Conservation (phyloP, 345 rosid genomes). For the Eucalyptus regnans region DNA sequence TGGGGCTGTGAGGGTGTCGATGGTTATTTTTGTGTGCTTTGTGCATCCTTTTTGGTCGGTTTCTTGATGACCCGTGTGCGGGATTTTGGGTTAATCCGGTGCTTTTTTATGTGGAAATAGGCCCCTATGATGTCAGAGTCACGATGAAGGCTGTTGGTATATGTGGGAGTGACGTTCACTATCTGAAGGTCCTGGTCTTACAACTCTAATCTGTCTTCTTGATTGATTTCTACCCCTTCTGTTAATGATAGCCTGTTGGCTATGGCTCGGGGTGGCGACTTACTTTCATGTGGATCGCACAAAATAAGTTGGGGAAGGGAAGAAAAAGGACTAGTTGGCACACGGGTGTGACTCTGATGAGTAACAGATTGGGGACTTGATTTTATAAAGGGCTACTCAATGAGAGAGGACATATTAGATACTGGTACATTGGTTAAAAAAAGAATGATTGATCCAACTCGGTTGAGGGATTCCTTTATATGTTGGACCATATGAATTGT, state of each 20-base stretch:
- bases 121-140: slow-evolving; percentile 81
- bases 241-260: not conserved
- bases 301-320: not conserved
- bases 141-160: slow-evolving; percentile 92
- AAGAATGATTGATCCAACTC: not conserved
- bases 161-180: slow-evolving; percentile 97
- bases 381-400: not conserved
- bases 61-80: not conserved
- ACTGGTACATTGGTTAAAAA: not conserved
- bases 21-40: not conserved
- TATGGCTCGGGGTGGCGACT: not conserved
- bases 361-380: not conserved
- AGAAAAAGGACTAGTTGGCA: not conserved
- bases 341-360: not conserved
- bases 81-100: not conserved
- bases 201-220: not conserved
- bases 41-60: not conserved
- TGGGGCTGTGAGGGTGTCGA: not conserved
- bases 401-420: not conserved
- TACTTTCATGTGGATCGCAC: not conserved
- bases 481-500: not conserved
- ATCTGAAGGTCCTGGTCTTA: slow-evolving; percentile 50
- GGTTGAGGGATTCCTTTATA: not conserved
- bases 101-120: slow-evolving; percentile 8
- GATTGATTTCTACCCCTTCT: not conserved